Conservation (phyloP, 2,329 filamentous ascomycete species). For the Colletotrichum sp. region DNA sequence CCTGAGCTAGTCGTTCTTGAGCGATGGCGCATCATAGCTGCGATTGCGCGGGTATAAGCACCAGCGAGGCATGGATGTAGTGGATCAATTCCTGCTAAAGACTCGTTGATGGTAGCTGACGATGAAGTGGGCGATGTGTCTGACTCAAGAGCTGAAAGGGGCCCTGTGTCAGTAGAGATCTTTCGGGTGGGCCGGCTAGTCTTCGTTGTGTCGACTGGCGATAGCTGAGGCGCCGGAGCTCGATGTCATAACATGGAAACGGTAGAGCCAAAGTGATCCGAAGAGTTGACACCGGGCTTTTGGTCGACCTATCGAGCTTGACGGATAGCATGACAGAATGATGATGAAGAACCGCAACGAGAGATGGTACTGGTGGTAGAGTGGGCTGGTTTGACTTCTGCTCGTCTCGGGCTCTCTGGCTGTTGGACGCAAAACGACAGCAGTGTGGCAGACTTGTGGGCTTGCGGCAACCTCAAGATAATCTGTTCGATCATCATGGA, state of each 20-base stretch:
- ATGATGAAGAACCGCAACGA: neutral
- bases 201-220: neutral
- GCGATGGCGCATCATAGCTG: neutral
- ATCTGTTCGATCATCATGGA: neutral
- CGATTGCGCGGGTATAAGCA: neutral
- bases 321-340: neutral
- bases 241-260: neutral
- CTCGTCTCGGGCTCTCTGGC: neutral
- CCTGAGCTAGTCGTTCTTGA: neutral
- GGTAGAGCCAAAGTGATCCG: neutral
- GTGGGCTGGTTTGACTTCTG: neutral
- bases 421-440: neutral
- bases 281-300: fast-evolving
- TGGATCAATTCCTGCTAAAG: neutral
- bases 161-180: too few species aligned
- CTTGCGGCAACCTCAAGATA: neutral
- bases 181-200: neutral
- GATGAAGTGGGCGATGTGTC: neutral
- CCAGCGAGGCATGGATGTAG: neutral
- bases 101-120: neutral
- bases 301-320: neutral
- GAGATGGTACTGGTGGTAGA: neutral
- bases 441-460: neutral
- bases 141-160: neutral
- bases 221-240: neutral